Base-by-base conservation (phyloP, 108 stramenopile genomes). In the Cyclostephanos invisitatus region DNA sequence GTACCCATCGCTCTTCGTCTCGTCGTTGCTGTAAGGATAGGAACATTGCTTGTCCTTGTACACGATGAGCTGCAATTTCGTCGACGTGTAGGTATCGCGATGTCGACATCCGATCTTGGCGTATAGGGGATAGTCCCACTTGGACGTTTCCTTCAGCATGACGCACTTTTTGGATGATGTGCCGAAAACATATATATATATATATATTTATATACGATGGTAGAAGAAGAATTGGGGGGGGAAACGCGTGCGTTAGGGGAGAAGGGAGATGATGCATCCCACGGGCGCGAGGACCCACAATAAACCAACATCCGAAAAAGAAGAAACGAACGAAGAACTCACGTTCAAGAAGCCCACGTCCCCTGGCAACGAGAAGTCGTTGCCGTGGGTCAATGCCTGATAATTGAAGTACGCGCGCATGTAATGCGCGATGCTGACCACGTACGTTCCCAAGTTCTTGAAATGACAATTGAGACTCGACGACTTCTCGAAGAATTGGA, bases 341-440 rank as follows among this genome's bases (percentile, higher is more conserved):
- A 85, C 85, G 64, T 91, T 91, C 62, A 94, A 73, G 64, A 88
- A 94, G 6, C 87, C 90, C 44, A 87, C 93, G 79, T 92, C 93
- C 3, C 65, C 70, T 3, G 93, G 93, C 25, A 95, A 81, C 37
- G 56, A 42, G 75, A 95, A 95, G 64, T 91, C 73, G 53, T 81
- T 60, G 53, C 93, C 93, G 44, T 85, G 44, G 18, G 70, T 61
- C 66, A 95, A 71, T 15, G 93, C 93, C 68, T 89, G 81, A 62
- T 92, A 83, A 65, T 95, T 95, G 78, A 92, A 95, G 59, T 92
- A 95, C 2, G 91, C 91, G 22, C 93, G 71, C 93, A 95, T 95
- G 67, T 87, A 95, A 60, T 95, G 93, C 47, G 93, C 91, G 85
- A 95, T 91, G 35, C 85, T 86, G 14, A 95, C 91, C 0, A 95